Conservation (phyloP, 352 stramenopile genomes). For the Phytopythium chamaehyphon region DNA sequence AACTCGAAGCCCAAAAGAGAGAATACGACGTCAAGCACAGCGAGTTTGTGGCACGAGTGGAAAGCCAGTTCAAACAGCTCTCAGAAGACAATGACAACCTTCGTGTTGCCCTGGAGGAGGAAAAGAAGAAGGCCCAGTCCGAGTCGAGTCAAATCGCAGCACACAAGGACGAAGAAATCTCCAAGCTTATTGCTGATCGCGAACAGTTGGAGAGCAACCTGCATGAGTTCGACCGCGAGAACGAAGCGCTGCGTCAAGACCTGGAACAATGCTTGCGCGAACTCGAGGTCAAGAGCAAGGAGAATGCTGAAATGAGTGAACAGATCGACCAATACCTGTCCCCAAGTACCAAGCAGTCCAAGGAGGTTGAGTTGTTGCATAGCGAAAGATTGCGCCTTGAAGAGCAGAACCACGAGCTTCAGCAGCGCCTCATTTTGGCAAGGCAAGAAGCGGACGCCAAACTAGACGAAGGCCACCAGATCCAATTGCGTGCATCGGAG, state of each 20-base stretch:
- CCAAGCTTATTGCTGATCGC: slow-evolving; percentile 45
- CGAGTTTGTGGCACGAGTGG: slow-evolving; percentile 44
- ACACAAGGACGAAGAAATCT: slow-evolving; percentile 38
- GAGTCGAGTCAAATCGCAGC: slow-evolving; percentile 19
- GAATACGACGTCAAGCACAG: slow-evolving; percentile 64
- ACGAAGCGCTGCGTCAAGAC: slow-evolving; percentile 41
- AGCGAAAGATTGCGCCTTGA: slow-evolving; percentile 50
- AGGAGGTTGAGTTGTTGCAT: slow-evolving; percentile 52
- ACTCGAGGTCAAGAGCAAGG: slow-evolving; percentile 42
- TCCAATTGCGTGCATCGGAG: slow-evolving; percentile 36
- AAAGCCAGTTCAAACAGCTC: slow-evolving; percentile 43
- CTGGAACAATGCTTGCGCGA: slow-evolving; percentile 50
- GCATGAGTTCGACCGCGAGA: slow-evolving; percentile 34
- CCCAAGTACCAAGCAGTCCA: slow-evolving; percentile 46
- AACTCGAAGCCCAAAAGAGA: slow-evolving; percentile 36
- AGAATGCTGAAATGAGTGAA: slow-evolving; percentile 40
- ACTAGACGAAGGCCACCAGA: slow-evolving; percentile 39
- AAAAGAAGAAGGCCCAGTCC: slow-evolving; percentile 34
- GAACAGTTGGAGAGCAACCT: slow-evolving; percentile 37
- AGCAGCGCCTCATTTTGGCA: slow-evolving; percentile 37
- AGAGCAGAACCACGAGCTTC: slow-evolving; percentile 51
- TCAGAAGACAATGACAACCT: slow-evolving; percentile 55
- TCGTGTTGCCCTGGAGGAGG: slow-evolving; percentile 35
- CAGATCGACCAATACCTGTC: slow-evolving; percentile 54
- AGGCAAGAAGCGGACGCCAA: slow-evolving; percentile 37